Evolutionary conservation across 257 asterid species (phyloP).

Genomic region (Salvia rosmarinus): DNA sequence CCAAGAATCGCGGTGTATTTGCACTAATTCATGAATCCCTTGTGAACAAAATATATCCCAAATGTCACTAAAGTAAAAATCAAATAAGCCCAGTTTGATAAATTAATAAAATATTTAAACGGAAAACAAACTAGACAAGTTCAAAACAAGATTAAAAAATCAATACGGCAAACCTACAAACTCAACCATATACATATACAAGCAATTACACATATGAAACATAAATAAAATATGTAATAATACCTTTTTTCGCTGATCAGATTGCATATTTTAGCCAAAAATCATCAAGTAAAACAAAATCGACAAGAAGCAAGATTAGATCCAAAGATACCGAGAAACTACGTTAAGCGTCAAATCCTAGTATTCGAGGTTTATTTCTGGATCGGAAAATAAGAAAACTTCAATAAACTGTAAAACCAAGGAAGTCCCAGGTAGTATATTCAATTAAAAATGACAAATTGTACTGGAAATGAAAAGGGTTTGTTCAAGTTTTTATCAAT

Average conservation of each 20-base stretch:
- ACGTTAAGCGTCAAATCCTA: constrained; percentile 32
- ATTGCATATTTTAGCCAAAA: constrained; percentile 63
- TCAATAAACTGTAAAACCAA: constrained; percentile 19
- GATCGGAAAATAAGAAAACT: constrained; percentile 41
- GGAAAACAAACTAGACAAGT: constrained; percentile 15
- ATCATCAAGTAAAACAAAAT: constrained; percentile 51
- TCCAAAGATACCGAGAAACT: constrained; percentile 38
- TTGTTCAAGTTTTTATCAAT: constrained; percentile 20
- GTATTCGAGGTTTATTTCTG: constrained; percentile 25
- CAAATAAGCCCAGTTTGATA: constrained; percentile 7
- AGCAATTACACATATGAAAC: constrained; percentile 10
- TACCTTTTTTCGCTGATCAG: constrained; percentile 87
- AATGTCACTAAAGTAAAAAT: constrained; percentile 27
- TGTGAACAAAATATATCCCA: background rate
- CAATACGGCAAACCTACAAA: constrained; percentile 11
- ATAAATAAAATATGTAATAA: background rate
- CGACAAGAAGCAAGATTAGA: constrained; percentile 38
- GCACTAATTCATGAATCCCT: constrained; percentile 23
- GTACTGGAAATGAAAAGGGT: constrained; percentile 15
- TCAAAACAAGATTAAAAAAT: constrained; percentile 34
- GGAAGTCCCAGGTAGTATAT: constrained; percentile 44
- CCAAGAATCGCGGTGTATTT: background rate
- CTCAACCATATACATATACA: constrained; percentile 4
- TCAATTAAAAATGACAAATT: constrained; percentile 35
- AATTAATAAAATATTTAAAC: constrained; percentile 9